Conservation (phyloP, 768 basidiomycete genomes). For the Collybia nuda region DNA sequence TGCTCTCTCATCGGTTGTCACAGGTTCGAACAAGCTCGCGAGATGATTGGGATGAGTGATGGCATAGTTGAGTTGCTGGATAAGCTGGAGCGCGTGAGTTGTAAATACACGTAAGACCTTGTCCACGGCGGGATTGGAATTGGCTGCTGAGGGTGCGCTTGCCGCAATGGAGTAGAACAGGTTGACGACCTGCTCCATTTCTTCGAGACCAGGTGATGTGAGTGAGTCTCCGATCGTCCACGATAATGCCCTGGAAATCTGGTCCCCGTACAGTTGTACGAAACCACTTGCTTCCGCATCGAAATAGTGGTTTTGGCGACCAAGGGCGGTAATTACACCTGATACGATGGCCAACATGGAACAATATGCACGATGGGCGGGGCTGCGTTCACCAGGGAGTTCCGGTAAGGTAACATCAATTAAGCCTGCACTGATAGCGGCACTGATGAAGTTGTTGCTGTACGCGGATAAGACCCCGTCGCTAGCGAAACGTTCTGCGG, state of each 20-base stretch:
- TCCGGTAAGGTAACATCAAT: constrained; percentile 70
- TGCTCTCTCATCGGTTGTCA: constrained; percentile 71
- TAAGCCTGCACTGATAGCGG: constrained; percentile 71
- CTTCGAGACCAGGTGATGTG: constrained; percentile 76
- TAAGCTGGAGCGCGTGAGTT: constrained; percentile 63
- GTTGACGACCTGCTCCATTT: constrained; percentile 77
- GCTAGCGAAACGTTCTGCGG: constrained; percentile 84
- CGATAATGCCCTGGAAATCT: constrained; percentile 71
- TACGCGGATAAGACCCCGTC: constrained; percentile 83
- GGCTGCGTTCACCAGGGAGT: constrained; percentile 72
- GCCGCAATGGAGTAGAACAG: constrained; percentile 76
- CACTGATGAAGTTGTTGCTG: constrained; percentile 77
- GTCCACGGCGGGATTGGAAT: constrained; percentile 49
- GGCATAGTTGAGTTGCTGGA: constrained; percentile 89
- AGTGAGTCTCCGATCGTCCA: constrained; percentile 84
- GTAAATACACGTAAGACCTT: constrained; percentile 72
- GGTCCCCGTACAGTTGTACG: constrained; percentile 80
- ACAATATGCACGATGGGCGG: constrained; percentile 81
- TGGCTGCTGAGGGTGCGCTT: constrained; percentile 45
- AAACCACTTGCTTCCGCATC: constrained; percentile 85
- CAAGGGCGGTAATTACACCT: constrained; percentile 62
- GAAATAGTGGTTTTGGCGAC: constrained; percentile 73
- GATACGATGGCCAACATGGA: constrained; percentile 81
- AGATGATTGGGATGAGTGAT: constrained; percentile 90
- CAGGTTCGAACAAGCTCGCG: constrained; percentile 76